Conservation (phyloP, 1,284 basidiomycete species). For the Hemileia vastatrix region DNA sequence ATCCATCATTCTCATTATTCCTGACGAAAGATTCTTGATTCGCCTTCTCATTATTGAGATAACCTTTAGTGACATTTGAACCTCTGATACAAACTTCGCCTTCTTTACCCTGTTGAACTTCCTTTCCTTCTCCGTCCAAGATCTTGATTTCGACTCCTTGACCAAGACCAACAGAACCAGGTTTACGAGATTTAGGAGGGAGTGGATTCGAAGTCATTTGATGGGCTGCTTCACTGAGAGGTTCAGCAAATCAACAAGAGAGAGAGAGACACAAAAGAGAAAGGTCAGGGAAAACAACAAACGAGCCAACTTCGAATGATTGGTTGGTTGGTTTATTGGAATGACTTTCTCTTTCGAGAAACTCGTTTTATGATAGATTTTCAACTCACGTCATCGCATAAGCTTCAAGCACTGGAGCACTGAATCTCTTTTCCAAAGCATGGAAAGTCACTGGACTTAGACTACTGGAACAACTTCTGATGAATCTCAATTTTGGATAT, state of each 20-base stretch:
- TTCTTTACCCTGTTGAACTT: constrained; percentile 41
- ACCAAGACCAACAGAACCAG: constrained; percentile 48
- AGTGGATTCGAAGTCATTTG: constrained; percentile 47
- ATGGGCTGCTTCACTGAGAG: constrained; percentile 49
- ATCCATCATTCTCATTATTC: constrained; percentile 44
- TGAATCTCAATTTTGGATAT: constrained; percentile 48
- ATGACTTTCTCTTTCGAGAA: no score
- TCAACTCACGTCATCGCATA: constrained; percentile 35
- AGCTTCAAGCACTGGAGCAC: constrained; percentile 50
- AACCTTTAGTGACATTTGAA: constrained; percentile 48
- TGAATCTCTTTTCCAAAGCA: constrained; percentile 47
- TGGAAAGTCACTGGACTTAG: constrained; percentile 45
- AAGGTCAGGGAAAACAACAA: no score
- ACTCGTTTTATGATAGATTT: no score
- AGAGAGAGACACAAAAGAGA: no score
- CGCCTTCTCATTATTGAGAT: constrained; percentile 48
- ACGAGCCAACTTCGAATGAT: no score
- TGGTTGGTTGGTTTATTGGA: no score
- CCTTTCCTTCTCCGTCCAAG: constrained; percentile 45
- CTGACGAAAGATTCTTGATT: constrained; percentile 44
- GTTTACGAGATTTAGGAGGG: constrained; percentile 47
- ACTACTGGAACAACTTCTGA: constrained; percentile 49
- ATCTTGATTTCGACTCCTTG: constrained; percentile 49
- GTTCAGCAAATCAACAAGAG: no score
- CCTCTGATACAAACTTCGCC: constrained; percentile 50